Percentiles rank a stretch among this genome's conserved stretches.
Evolutionary conservation across 495 filamentous ascomycete species (phyloP).

Genomic region (Astrothelium macrocarpum): DNA sequence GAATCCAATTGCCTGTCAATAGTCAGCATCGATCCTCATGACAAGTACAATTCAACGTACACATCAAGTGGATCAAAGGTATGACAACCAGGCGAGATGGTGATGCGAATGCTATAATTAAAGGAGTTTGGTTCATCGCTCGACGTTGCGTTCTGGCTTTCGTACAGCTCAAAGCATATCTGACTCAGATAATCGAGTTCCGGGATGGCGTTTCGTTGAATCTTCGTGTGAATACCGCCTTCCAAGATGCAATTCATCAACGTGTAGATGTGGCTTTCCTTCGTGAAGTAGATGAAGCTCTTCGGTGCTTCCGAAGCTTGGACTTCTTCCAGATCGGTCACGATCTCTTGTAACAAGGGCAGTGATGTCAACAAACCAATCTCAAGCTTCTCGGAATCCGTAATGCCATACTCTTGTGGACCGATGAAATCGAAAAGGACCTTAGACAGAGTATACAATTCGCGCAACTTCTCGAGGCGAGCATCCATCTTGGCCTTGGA

Average conservation of each 20-base stretch:
- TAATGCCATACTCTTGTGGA: conserved; percentile 95
- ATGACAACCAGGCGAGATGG: conserved; percentile 90
- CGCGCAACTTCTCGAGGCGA: conserved; percentile 75
- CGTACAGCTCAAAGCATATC: conserved; percentile 96
- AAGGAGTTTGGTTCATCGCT: conserved; percentile 53
- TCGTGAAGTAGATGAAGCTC: conserved; percentile 97
- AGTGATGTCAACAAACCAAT: conserved; percentile 91
- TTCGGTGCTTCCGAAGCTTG: conserved; percentile 89
- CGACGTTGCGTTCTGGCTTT: conserved; percentile 64
- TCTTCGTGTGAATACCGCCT: conserved; percentile 89
- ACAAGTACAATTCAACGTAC: conserved; percentile 15
- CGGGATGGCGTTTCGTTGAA: conserved; percentile 81
- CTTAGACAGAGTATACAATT: conserved; percentile 87
- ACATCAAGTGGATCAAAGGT: conserved; percentile 92
- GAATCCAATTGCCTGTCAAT: conserved; percentile 62
- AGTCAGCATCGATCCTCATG: conserved; percentile 1
- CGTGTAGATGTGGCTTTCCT: conserved; percentile 97
- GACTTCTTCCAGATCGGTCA: conserved; percentile 92
- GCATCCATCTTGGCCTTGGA: conserved; percentile 76
- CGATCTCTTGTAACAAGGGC: conserved; percentile 88
- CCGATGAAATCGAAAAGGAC: conserved; percentile 97
- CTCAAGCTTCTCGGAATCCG: conserved; percentile 87
- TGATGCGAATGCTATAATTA: conserved; percentile 91
- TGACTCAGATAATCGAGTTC: conserved; percentile 97
- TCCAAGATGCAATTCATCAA: conserved; percentile 95